Evolutionary conservation across 2,329 filamentous ascomycete species (phyloP), one percentile per base, ranked within the genome.

Genomic region (Hypocrella siamensis): DNA sequence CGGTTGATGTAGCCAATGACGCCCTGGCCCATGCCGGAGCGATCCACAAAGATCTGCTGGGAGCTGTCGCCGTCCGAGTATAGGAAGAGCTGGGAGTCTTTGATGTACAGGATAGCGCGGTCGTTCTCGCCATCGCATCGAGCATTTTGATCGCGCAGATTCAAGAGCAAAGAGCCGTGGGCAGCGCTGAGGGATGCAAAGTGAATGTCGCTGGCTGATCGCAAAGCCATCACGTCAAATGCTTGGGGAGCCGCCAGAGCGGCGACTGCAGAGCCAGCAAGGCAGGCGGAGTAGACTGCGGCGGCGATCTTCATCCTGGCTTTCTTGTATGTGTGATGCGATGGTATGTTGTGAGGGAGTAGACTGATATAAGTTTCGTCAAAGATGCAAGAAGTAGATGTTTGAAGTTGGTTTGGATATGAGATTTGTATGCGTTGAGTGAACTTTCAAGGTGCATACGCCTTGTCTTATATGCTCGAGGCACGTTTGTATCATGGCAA

Each of bases 1-100:
- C 61, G 62, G 4, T 60, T 66, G 21, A 59, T 58, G 54, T 70
- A 75, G 26, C 61, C 58, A 26, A 73, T 43, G 16, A 55, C 50
- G 31, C 71, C 71, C 40, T 26, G 61, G 61, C 65, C 69, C 67
- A 72, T 71, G 43, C 67, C 69, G 28, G 65, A 70, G 28, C 63
- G 61, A 47, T 75, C 69, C 26, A 62, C 61, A 39, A 45, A 74
- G 31, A 67, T 36, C 42, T 63, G 50, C 53, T 75, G 70, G 3
- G 52, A 49, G 21, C 40, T 53, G 4, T 49, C 53, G 16, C 52
- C 50, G 17, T 44, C 40, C 21, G 56, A 41, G 39, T 58, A 70
- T 19, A 76, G 59, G 45, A 48, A 61, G 18, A 71, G 57, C 28
- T 54, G 53, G 29, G 53, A 54, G 28, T 65, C 52, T 26, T 56